Percentiles rank a stretch among this genome's conserved stretches.
Conservation (phyloP, 148 eudicot genomes). For the Oxyria digyna region DNA sequence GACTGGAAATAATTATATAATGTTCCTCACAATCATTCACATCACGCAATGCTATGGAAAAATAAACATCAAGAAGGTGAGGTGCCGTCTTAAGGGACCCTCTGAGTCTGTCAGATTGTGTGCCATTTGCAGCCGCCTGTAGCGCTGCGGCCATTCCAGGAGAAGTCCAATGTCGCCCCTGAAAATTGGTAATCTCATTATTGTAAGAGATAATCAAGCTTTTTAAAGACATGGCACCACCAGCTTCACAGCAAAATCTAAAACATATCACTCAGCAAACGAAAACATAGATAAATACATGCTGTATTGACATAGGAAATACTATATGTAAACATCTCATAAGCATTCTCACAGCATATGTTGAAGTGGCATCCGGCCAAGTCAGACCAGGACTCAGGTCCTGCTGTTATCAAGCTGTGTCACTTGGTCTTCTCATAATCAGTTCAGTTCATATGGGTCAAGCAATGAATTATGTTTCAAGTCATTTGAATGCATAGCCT, state of each 20-base stretch:
- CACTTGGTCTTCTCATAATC: not conserved
- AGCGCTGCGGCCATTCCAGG: conserved; percentile 72
- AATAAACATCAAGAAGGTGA: conserved; percentile 73
- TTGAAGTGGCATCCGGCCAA: not conserved
- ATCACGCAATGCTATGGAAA: conserved; percentile 64
- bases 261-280: not conserved
- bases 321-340: not conserved
- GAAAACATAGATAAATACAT: not conserved
- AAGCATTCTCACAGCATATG: not conserved
- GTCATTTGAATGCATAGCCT: no score
- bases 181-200: conserved; percentile 16
- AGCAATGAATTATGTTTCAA: no score
- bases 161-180: conserved; percentile 95
- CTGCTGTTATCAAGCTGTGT: not conserved
- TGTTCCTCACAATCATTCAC: conserved; percentile 58
- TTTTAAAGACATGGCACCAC: not conserved
- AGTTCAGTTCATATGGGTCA: no score
- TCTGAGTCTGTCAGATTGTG: conserved; percentile 69
- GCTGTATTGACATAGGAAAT: not conserved
- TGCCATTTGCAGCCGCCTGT: conserved; percentile 50
- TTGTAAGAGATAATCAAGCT: not conserved
- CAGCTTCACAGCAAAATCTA: conserved; percentile 1
- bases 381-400: not conserved
- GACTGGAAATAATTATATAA: not conserved
- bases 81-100: conserved; percentile 77